Evolutionary conservation across 352 stramenopile species (phyloP).

Genomic region (Saprolegnia diclina): DNA sequence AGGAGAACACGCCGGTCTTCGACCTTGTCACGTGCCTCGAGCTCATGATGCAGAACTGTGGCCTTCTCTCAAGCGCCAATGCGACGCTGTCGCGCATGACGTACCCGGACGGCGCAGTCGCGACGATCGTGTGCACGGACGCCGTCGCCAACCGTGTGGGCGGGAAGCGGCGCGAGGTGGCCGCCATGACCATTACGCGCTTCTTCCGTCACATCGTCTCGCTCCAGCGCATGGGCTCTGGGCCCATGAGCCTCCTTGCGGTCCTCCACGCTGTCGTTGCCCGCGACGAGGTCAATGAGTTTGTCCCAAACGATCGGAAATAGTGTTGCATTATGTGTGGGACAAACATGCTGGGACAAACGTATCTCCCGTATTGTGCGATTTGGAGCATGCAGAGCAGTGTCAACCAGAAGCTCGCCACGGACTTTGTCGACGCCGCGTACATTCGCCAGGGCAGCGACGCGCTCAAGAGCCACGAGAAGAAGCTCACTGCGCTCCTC

Average conservation of each 20-base stretch:
- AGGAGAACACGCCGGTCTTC: neutral
- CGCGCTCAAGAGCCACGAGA: conserved; percentile 53
- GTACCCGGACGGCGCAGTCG: conserved; percentile 9
- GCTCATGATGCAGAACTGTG: conserved; percentile 14
- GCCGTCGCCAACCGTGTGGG: conserved; percentile 10
- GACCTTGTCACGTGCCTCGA: conserved; percentile 16
- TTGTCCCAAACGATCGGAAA: neutral
- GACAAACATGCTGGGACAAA: neutral
- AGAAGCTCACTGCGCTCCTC: conserved; percentile 70
- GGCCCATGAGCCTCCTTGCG: neutral
- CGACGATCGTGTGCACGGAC: conserved; percentile 19
- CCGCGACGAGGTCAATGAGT: neutral
- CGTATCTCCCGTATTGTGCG: neutral
- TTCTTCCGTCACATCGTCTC: conserved; percentile 26
- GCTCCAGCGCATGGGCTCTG: neutral
- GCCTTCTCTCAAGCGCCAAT: conserved; percentile 1
- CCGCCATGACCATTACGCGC: conserved; percentile 22
- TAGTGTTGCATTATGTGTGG: neutral
- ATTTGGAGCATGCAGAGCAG: conserved; percentile 27
- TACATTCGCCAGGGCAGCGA: conserved; percentile 78
- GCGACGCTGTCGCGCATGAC: neutral
- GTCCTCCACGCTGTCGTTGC: conserved; percentile 13
- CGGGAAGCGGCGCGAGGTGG: neutral
- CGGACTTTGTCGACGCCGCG: conserved; percentile 50
- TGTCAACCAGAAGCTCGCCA: conserved; percentile 36